A percentile compares a stretch with the other conserved stretches of the same genome.
Evolutionary conservation across 495 filamentous ascomycete genomes (phyloP).

Genomic region (Hyaloscypha variabilis): DNA sequence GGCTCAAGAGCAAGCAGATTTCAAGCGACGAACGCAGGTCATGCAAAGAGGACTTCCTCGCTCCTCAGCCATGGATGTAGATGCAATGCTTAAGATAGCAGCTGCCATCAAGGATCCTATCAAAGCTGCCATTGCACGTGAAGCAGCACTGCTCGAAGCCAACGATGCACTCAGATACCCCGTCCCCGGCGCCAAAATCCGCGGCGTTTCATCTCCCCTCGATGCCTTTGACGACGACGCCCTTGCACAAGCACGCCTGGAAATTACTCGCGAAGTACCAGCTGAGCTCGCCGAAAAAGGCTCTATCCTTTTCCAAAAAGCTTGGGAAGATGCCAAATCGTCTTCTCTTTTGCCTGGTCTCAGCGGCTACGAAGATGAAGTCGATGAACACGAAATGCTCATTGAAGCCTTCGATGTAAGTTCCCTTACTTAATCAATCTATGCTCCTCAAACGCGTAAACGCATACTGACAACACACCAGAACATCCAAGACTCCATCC

Average conservation of each 20-base stretch:
- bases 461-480: constrained; percentile 45
- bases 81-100: constrained; percentile 65
- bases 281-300: constrained; percentile 57
- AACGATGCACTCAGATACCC: constrained; percentile 80
- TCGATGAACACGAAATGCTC: constrained; percentile 62
- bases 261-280: constrained; percentile 74
- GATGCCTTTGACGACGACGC: constrained; percentile 70
- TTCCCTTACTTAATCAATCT: constrained; percentile 20
- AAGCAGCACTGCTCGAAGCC: constrained; percentile 77
- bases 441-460: constrained; percentile 21
- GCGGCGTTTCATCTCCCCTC: constrained; percentile 60
- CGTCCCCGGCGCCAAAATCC: constrained; percentile 63
- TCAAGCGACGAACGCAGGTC: constrained; percentile 83
- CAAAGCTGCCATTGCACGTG: constrained; percentile 63
- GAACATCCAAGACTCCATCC: constrained; percentile 70
- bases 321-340: constrained; percentile 67
- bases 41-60: constrained; percentile 84
- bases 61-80: constrained; percentile 71
- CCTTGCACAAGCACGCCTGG: constrained; percentile 72
- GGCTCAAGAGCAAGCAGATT: constrained; percentile 73
- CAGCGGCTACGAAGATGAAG: constrained; percentile 74
- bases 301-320: constrained; percentile 58
- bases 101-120: constrained; percentile 54
- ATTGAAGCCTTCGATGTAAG: constrained; percentile 67
- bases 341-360: constrained; percentile 70